Evolutionary conservation across 1,284 basidiomycete species (phyloP), one percentile per base, ranked within the genome.

Genomic region (Trametes sp.): DNA sequence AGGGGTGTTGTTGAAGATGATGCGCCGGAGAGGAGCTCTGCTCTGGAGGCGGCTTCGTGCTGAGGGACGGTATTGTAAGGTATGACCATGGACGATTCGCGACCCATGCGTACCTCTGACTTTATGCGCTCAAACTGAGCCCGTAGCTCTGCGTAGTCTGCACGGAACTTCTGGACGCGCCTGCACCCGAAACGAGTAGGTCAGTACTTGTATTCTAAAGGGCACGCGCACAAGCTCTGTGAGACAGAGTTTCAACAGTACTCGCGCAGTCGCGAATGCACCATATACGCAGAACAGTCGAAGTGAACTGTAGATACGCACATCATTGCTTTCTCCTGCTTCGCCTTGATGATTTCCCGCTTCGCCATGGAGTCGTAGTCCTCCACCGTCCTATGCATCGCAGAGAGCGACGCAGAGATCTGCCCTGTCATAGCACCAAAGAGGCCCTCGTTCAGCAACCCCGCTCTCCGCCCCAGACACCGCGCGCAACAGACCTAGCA

Each of bases 321-420:
- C 94, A 93, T 90, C 74, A 92, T 84, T 0, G 95, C 96, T 78
- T 98, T 98, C 80, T 97, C 95, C 75, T 95, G 88, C 78, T 97
- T 97, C 44, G 92, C 89, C 69, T 94, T 94, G 57, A 97, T 93
- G 72, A 98, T 94, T 76, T 98, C 96, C 67, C 95, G 85, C 79
- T 91, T 93, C 0, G 93, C 94, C 93, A 98, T 95, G 13, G 93
- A 91, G 73, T 98, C 96, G 73, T 97, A 98, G 73, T 98, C 96
- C 70, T 98, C 95, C 66, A 98, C 89, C 59, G 96, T 94, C 59
- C 96, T 82, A 59, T 93, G 89, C 83, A 98, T 90, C 1, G 94
- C 95, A n/a, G 94, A 87, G 21, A 98, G 81, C 16, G 94, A 95
- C 29, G 96, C 95, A 36, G 93, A 93, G 78, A 98, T 95, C 84